phyloP scores from a whole-genome alignment of 2,329 filamentous ascomycete genomes.

The Chaetoscypha palmicola region DNA sequence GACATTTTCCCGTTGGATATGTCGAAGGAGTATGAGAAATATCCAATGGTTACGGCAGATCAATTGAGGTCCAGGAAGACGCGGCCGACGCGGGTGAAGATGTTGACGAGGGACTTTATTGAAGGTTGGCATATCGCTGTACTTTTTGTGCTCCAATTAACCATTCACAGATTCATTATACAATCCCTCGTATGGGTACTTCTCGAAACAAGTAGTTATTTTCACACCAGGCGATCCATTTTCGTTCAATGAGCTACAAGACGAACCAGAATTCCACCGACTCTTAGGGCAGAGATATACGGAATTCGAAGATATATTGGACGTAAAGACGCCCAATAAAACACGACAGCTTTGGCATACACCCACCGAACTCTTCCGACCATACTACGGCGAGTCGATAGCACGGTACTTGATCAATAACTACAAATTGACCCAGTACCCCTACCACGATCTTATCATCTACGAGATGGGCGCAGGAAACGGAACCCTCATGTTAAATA shows the following conservation, averaged over 20 bases:
- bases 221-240: slow-evolving; percentile 91
- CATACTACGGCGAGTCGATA: slow-evolving; percentile 94
- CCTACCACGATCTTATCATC: slow-evolving; percentile 93
- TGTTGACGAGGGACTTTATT: slow-evolving; percentile 96
- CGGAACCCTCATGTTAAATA: slow-evolving; percentile 96
- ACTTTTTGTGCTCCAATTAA: slow-evolving; percentile 14
- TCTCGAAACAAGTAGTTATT: slow-evolving; percentile 93
- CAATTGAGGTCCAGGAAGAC: slow-evolving; percentile 66
- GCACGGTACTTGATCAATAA: slow-evolving; percentile 94
- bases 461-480: slow-evolving; percentile 99
- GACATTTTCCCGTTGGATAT: slow-evolving; percentile 70
- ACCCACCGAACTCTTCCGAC: slow-evolving; percentile 91
- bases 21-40: slow-evolving; percentile 70
- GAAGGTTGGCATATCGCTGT: slow-evolving; percentile 54
- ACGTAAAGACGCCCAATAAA: slow-evolving; percentile 58
- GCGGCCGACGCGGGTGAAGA: slow-evolving; percentile 83
- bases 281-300: slow-evolving; percentile 74
- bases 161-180: slow-evolving; percentile 70
- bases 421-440: slow-evolving; percentile 89
- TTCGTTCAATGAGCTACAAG: slow-evolving; percentile 71
- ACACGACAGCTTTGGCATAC: slow-evolving; percentile 96
- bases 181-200: slow-evolving; percentile 92
- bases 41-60: slow-evolving; percentile 78
- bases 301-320: slow-evolving; percentile 83
- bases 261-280: slow-evolving; percentile 79